Evolutionary conservation across 345 rosid genomes (phyloP), one percentile per base, ranked within the genome.

Genomic region (Hibiscus trionum): DNA sequence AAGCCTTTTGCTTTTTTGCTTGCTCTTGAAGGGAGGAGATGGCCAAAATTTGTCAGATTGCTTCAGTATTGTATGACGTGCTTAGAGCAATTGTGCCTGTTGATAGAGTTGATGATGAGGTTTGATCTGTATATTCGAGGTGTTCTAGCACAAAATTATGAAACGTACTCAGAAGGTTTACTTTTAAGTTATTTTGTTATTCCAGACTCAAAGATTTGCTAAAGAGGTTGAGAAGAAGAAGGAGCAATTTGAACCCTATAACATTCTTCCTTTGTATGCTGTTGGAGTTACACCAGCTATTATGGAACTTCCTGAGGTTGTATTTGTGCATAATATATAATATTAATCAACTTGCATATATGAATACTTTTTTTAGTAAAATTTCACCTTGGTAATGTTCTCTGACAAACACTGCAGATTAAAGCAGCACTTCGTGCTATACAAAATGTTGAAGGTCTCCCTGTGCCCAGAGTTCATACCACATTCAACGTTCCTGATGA

Each of bases 241-340:
- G 80, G 88, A 71, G 70, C 91, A 77, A 39, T 83, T 80, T n/a
- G 83, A 77, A 70, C 93, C 61, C 76, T 90, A 87, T 76, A 95
- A 95, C 86, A 95, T 95, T 83, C 90, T 95, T 66, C 98, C 99
- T 21, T 65, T 95, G 56, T 64, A 89, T 72, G 88, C 86, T 24
- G 81, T 80, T 17, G 98, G 84, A 70, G 83, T 83, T 60, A 89
- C 83, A 87, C 82, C 97, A 57, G 88, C 80, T 58, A 77, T 93
- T 37, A 90, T 93, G 97, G 86, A 93, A 71, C 89, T 90, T 80
- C 93, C 94, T 63, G 94, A 93, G 99, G 98, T 93, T 80, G 81
- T 81, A 77, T 67, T 61, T 50, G n/a, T 50, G 55, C 58, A 17
- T 66, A 24, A 21, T 75, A 72, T 62, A 37, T 77, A 47, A 47